These are phyloP conservation scores for Saccharomyces hybrid DNA, from an alignment of 1,139 yeast species.

Conservation along the genomic window DNA sequence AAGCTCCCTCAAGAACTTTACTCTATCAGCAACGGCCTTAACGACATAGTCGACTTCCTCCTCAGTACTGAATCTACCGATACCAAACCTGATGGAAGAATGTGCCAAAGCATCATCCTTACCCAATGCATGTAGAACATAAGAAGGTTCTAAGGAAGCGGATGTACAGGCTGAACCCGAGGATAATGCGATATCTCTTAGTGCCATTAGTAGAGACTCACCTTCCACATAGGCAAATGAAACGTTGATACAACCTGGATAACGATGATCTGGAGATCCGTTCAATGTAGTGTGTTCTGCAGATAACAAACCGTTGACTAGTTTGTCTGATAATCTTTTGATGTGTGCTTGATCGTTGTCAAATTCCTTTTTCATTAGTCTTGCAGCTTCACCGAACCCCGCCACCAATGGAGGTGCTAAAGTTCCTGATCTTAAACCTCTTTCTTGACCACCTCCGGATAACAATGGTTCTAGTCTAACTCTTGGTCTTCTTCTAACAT, in stretches of 20 bases:
- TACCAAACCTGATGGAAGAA: constrained; percentile 92
- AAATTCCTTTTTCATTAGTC: constrained; percentile 68
- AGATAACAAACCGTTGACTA: constrained; percentile 62
- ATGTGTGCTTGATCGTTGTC: constrained; percentile 69
- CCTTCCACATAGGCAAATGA: constrained; percentile 98
- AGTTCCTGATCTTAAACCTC: constrained; percentile 96
- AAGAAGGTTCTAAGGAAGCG: constrained; percentile 95
- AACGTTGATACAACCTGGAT: constrained; percentile 91
- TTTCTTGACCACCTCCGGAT: constrained; percentile 98
- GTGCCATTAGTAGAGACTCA: constrained; percentile 93
- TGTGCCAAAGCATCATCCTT: constrained; percentile 98
- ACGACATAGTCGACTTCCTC: constrained; percentile 91
- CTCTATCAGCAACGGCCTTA: constrained; percentile 81
- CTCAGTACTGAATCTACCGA: constrained; percentile 95
- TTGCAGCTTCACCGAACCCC: constrained; percentile 97
- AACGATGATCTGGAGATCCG: constrained; percentile 67
- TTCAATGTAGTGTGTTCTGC: constrained; percentile 85
- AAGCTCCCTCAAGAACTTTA: constrained; percentile 81
- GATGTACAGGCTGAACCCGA: constrained; percentile 99
- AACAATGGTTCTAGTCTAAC: constrained; percentile 92
- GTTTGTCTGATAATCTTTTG: constrained; percentile 57
- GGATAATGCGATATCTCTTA: constrained; percentile 90
- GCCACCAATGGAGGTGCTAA: constrained; percentile 91
- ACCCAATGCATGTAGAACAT: constrained; percentile 92
- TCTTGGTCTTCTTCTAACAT: constrained; percentile 95